A percentile compares a stretch with the other conserved stretches of the same genome.
Conservation (phyloP, 169 alveolate genomes). For the Cryptosporidium bovis region DNA sequence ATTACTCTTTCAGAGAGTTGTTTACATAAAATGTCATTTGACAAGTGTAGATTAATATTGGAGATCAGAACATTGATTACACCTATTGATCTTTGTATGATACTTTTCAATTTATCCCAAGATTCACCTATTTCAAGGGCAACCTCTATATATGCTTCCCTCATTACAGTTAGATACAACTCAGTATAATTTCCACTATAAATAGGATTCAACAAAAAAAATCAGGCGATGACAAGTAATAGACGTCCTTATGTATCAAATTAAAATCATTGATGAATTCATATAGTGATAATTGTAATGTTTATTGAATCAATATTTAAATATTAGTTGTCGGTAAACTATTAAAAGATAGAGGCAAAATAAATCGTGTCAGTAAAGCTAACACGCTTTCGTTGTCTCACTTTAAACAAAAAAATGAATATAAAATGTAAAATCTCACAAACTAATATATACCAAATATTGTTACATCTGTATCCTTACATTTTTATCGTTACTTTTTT, state of each 20-base stretch:
- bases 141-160: constrained; percentile 42
- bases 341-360: too few species aligned
- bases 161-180: neutral
- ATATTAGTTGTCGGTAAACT: too few species aligned
- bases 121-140: constrained; percentile 38
- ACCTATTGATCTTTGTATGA: constrained; percentile 37
- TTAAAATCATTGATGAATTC: too few species aligned
- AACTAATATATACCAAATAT: neutral
- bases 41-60: constrained; percentile 27
- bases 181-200: neutral
- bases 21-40: constrained; percentile 14
- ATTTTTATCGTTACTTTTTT: too few species aligned
- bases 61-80: neutral
- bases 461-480: neutral
- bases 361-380: too few species aligned
- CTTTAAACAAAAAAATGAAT: neutral
- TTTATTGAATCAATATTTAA: too few species aligned
- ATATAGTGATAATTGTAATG: too few species aligned
- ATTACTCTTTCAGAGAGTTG: constrained; percentile 24
- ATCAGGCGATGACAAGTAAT: neutral
- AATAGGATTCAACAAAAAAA: neutral
- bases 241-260: too few species aligned
- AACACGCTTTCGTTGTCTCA: too few species aligned
- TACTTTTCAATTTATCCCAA: constrained; percentile 14
- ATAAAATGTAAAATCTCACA: neutral